Conservation (phyloP, 1,284 basidiomycete species). For the Sanghuangporus sanghuang region DNA sequence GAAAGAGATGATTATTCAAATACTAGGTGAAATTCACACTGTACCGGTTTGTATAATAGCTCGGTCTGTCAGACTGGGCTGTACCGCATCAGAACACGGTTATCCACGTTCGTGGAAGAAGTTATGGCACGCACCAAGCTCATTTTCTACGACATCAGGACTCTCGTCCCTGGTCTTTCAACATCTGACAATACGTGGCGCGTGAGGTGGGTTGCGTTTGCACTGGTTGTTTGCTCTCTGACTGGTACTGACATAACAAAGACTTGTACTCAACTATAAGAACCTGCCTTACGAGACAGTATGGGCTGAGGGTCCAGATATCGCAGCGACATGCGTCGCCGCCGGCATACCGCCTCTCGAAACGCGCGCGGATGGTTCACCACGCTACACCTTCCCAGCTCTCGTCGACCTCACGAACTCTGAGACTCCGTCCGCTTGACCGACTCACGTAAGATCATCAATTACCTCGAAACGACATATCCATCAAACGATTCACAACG, state of each 20-base stretch:
- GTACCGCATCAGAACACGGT: background rate
- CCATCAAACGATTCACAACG: background rate
- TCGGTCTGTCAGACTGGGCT: too few species aligned
- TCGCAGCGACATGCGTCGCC: conserved; percentile 28
- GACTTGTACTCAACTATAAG: conserved; percentile 37
- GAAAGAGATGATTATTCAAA: too few species aligned
- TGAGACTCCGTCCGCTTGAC: background rate
- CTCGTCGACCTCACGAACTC: conserved; percentile 21
- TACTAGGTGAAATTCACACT: too few species aligned
- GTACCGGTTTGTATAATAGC: too few species aligned
- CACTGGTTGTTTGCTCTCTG: background rate
- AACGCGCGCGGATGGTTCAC: conserved; percentile 25
- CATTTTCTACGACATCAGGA: conserved; percentile 6
- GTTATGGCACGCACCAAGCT: background rate
- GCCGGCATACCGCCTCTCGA: conserved; percentile 29
- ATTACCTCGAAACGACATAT: conserved; percentile 9
- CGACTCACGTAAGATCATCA: conserved; percentile 3
- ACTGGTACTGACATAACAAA: conserved; percentile 12
- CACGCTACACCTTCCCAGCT: conserved; percentile 34
- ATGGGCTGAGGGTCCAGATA: conserved; percentile 38
- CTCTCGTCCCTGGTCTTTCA: background rate
- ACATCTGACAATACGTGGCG: conserved; percentile 2
- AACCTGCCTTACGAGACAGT: conserved; percentile 35
- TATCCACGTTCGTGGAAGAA: background rate
- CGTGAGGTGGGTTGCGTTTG: background rate